Evolutionary conservation across 2,329 filamentous ascomycete genomes (phyloP).

Genomic region (Microsporum audouinii): DNA sequence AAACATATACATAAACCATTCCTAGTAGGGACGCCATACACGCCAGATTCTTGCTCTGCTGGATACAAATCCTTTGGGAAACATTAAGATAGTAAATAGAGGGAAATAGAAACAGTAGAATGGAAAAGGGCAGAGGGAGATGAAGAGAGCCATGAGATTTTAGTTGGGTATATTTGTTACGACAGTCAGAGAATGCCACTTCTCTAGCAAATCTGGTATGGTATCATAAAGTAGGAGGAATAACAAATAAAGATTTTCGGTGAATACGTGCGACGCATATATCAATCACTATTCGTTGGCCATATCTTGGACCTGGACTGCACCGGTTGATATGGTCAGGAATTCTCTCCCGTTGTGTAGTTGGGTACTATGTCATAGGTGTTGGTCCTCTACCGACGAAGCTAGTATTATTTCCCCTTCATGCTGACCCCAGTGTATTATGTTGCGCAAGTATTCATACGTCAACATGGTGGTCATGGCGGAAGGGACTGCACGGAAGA

Average conservation of each 20-base stretch:
- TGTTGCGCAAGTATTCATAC: conserved; percentile 64
- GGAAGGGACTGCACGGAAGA: conserved; percentile 88
- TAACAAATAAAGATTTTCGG: not conserved
- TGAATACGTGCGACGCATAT: not conserved
- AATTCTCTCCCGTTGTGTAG: not conserved
- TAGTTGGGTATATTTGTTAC: not conserved
- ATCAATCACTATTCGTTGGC: not conserved
- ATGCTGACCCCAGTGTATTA: conserved; percentile 43
- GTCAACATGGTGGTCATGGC: conserved; percentile 97
- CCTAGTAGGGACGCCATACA: conserved; percentile 1
- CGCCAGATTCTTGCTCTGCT: not conserved
- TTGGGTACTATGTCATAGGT: not conserved
- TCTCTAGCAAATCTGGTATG: conserved; percentile 2
- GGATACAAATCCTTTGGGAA: not conserved
- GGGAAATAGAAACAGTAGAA: not conserved
- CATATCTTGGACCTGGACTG: not conserved
- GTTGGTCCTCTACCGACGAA: not conserved
- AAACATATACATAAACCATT: conserved; percentile 1
- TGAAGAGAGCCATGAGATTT: not conserved
- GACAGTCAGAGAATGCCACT: not conserved
- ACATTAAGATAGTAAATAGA: not conserved
- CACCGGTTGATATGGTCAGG: not conserved
- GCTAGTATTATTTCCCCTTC: conserved; percentile 31
- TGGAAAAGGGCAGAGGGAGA: too few species aligned
- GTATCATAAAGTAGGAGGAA: not conserved